Conservation (phyloP, 805 yeast genomes). For the Spathaspora boniae region DNA sequence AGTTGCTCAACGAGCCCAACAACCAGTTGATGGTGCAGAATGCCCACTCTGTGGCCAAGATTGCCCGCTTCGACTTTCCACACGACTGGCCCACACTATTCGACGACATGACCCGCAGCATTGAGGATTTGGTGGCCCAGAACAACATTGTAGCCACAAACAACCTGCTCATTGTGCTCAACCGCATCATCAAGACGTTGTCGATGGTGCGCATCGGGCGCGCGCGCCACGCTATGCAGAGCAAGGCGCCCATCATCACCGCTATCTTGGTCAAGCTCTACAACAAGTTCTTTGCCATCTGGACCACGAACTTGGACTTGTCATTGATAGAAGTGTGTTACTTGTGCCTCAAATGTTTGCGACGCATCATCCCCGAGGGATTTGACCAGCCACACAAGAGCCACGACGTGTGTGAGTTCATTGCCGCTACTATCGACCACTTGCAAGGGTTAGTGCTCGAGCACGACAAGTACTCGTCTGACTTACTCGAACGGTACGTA, state of each 20-base stretch:
- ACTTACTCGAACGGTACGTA: conserved; percentile 63
- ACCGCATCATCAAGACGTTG: conserved; percentile 73
- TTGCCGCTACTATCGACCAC: conserved; percentile 54
- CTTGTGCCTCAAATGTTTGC: conserved; percentile 65
- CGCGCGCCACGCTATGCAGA: conserved; percentile 72
- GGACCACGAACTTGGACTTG: conserved; percentile 52
- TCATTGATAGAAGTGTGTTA: conserved; percentile 73
- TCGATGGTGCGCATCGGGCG: conserved; percentile 80
- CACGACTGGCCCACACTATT: conserved; percentile 80
- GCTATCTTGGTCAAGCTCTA: conserved; percentile 61
- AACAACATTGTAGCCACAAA: conserved; percentile 52
- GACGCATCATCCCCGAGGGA: conserved; percentile 76
- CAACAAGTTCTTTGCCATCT: conserved; percentile 53
- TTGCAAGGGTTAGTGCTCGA: conserved; percentile 52
- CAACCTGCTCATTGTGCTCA: conserved; percentile 63
- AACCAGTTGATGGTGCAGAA: conserved; percentile 75
- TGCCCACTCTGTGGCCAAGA: conserved; percentile 76
- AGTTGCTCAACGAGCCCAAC: conserved; percentile 63
- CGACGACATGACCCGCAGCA: conserved; percentile 50
- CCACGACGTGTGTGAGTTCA: conserved; percentile 55
- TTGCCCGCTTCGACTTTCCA: conserved; percentile 84
- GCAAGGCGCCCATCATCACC: conserved; percentile 61
- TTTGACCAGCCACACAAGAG: conserved; percentile 66
- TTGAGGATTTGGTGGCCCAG: conserved; percentile 42
- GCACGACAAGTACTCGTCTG: conserved; percentile 48